Base-by-base conservation (phyloP, 176 grass and related monocot species). In the Carex myosuroides region DNA sequence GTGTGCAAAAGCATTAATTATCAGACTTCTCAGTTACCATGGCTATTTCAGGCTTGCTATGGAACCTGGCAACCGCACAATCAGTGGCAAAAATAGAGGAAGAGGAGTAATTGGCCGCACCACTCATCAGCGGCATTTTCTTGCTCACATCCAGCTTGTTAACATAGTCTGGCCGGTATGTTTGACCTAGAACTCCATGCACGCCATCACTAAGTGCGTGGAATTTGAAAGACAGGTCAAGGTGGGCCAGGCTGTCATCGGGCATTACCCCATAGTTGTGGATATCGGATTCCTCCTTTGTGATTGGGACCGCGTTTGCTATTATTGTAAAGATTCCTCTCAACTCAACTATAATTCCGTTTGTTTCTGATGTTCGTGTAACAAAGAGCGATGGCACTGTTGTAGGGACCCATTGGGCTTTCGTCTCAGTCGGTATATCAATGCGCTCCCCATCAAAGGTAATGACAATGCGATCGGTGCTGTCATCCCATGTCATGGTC, bases 171-270 rank as follows among this genome's bases (percentile, higher is more conserved):
- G 92, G 24, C 37, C 86, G 68, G 44, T 92, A 92, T 0, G 90
- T 92, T 78, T 92, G 92, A 0, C 90, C 90, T 1, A 94, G 88
- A 3, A 92, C 92, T 18, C 90, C 92, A 18, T 94, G 88, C 3
- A 90, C 88, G 3, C 88, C 72, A 14, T 83, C 70, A 6, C 81
- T 85, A 41, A 95, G 82, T 68, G 86, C 71, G 13, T 86, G 29
- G 71, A 92, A 92, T 79, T 85, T 92, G 88, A 95, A 95, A 0
- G 81, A 80, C 0, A 95, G 32, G 62, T 94, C 88, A 0, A 94
- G 83, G 44, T 95, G 86, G 2, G 84, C 88, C 4, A 92, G 81
- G 88, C 39, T 85, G 55, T 92, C 92, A 2, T 87, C 88, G 2
- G 87, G 21, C 0, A 26, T 91, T 20, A 91, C 60, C 12, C 89